Evolutionary conservation across 768 basidiomycete species (phyloP).

Genomic region (Mrakia frigida): DNA sequence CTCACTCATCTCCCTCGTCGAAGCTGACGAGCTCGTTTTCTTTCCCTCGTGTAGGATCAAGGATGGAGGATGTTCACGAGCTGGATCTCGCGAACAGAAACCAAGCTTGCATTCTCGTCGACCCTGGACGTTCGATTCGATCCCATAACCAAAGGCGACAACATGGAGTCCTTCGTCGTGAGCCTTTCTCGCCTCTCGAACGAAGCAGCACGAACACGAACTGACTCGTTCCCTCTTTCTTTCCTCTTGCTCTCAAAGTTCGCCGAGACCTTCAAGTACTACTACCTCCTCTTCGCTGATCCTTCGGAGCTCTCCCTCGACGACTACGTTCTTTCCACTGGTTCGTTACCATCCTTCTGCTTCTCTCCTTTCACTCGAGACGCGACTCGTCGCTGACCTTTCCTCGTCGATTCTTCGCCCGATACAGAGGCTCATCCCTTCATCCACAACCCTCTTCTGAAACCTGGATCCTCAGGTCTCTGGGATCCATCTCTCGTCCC

Average conservation of each 20-base stretch:
- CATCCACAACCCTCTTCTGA: not conserved
- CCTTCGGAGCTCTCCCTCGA: constrained; percentile 7
- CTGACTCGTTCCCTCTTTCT: not conserved
- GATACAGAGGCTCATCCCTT: constrained; percentile 18
- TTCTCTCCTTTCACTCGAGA: not conserved
- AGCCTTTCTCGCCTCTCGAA: not conserved
- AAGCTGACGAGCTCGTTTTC: not conserved
- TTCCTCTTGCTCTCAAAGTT: not conserved
- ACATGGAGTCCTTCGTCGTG: constrained; percentile 29
- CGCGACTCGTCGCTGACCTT: too few species aligned
- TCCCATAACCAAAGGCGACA: constrained; percentile 5
- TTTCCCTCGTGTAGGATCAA: constrained; percentile 17
- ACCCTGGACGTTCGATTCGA: constrained; percentile 8
- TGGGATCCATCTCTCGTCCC: constrained; percentile 9
- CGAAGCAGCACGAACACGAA: too few species aligned
- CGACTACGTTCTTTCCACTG: constrained; percentile 15
- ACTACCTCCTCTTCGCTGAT: constrained; percentile 11
- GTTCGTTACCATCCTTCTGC: not conserved
- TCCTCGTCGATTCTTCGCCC: not conserved
- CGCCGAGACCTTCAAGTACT: constrained; percentile 32
- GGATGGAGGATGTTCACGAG: constrained; percentile 31
- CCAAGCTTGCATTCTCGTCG: constrained; percentile 19
- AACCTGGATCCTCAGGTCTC: constrained; percentile 16
- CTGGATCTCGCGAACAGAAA: constrained; percentile 13
- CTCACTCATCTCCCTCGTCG: not conserved